Evolutionary conservation across 306 rosid genomes (phyloP).

Genomic region (Ziziphus jujuba): DNA sequence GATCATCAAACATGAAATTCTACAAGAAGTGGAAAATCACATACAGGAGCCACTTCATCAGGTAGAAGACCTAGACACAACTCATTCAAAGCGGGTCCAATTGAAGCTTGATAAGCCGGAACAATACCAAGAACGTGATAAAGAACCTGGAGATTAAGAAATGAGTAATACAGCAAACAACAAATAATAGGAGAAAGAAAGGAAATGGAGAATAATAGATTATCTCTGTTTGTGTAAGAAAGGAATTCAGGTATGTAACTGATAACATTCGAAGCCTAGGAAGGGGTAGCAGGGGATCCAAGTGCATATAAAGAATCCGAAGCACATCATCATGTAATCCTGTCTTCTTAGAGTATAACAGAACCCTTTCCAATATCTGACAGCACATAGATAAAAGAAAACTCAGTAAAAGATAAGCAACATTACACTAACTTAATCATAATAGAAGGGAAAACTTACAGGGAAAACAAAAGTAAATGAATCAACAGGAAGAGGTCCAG

Average conservation of each 20-base stretch:
- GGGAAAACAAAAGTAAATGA: conserved; percentile 94
- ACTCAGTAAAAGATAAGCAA: conserved; percentile 29
- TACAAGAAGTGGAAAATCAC: conserved; percentile 30
- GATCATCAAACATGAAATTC: conserved; percentile 14
- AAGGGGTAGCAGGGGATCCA: conserved; percentile 90
- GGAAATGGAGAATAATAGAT: neutral
- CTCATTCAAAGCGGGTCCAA: conserved; percentile 93
- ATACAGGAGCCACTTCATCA: conserved; percentile 80
- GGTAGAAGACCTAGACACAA: conserved; percentile 87
- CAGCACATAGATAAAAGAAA: conserved; percentile 21
- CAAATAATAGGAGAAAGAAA: conserved; percentile 3
- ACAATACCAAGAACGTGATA: conserved; percentile 84
- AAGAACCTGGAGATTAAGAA: conserved; percentile 62
- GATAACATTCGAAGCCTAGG: conserved; percentile 92
- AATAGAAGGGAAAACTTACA: conserved; percentile 47
- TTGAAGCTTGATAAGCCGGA: conserved; percentile 77
- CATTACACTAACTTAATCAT: conserved; percentile 17
- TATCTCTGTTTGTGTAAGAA: neutral
- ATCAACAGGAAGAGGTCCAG: conserved; percentile 94
- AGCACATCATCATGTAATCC: conserved; percentile 82
- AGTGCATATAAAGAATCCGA: conserved; percentile 77
- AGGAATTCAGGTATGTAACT: conserved; percentile 42
- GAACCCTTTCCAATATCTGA: conserved; percentile 89
- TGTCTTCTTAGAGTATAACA: conserved; percentile 85
- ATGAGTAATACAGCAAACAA: conserved; percentile 15